Base-by-base conservation (phyloP, 164 flowering plant species). In the Vitis rotundifolia region DNA sequence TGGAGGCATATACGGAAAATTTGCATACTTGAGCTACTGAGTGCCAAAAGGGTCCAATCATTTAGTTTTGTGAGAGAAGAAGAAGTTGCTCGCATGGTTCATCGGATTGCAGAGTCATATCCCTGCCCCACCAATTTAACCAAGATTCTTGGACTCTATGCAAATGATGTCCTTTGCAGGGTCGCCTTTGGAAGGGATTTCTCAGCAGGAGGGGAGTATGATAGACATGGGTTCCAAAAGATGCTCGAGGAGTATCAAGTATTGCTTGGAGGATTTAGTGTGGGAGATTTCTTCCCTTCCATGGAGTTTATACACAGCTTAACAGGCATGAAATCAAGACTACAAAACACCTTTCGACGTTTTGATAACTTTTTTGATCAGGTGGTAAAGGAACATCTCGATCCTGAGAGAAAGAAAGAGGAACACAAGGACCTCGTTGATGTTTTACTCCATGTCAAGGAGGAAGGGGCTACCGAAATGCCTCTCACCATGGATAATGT, bases 281-380 rank as follows among this genome's bases (percentile, higher is more conserved):
- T 85, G 11, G 89, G 84, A 12, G 92, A 90, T 64, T 87, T 81
- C 76, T 86, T 90, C 67, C 95, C 92, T 14, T 83, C 83, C 11
- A 58, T 81, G 80, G 88, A 79, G 51, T 85, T 82, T 65, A 44
- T 88, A 1, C 64, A 78, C 50, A 71, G n/a, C 2, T n/a, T 87
- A 47, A 84, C 83, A 3, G 92, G 94, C 8, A 61, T 71, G 62
- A 76, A 77, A 61, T 26, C 77, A 4, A 78, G 80, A 61, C 86
- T 87, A 8, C 67, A 61, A 31, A 48, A 70, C 13, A 77, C 79
- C 0, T 79, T 70, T 54, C 55, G 49, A 5, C 72, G 76, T 3
- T 77, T 90, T 26, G 90, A 90, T 69, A 16, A 37, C 26, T 69
- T 89, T 28, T 83, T 83, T 14, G 82, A 80, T 13, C 75, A 78